Percentiles rank a stretch among this genome's conserved stretches.
These are phyloP conservation scores for Boletus semigastroideus DNA, from an alignment of 1,284 basidiomycete species.

Conservation along the genomic window DNA sequence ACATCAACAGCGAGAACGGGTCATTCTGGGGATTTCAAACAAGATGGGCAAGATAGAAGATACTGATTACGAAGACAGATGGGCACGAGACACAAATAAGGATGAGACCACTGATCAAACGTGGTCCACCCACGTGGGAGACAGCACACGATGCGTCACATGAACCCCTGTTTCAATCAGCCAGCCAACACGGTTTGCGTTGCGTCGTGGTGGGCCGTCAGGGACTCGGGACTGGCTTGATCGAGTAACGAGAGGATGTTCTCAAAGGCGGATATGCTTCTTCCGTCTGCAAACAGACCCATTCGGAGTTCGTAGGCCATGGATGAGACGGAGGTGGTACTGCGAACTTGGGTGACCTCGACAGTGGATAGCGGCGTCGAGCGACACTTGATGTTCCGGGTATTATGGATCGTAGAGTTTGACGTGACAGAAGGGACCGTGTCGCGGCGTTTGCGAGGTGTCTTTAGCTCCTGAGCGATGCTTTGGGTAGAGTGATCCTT, in stretches of 20 bases:
- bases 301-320: conserved; percentile 28
- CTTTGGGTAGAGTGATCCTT: neutral
- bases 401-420: neutral
- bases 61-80: neutral
- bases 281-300: conserved; percentile 27
- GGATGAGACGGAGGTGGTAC: conserved; percentile 28
- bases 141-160: neutral
- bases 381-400: conserved; percentile 11
- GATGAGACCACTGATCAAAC: neutral
- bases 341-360: conserved; percentile 14
- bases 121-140: no score
- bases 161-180: neutral
- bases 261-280: conserved; percentile 24
- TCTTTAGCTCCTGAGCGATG: neutral
- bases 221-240: conserved; percentile 22
- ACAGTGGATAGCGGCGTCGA: conserved; percentile 21
- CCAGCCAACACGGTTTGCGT: conserved; percentile 3
- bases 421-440: conserved; percentile 13
- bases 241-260: conserved; percentile 32
- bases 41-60: neutral
- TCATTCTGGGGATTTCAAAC: neutral
- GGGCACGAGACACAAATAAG: conserved; percentile 2
- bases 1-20: neutral
- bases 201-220: neutral
- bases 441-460: conserved; percentile 17